These are phyloP conservation scores for Alternaria sp. DNA, from an alignment of 2,329 filamentous ascomycete species.

Conservation along the genomic window DNA sequence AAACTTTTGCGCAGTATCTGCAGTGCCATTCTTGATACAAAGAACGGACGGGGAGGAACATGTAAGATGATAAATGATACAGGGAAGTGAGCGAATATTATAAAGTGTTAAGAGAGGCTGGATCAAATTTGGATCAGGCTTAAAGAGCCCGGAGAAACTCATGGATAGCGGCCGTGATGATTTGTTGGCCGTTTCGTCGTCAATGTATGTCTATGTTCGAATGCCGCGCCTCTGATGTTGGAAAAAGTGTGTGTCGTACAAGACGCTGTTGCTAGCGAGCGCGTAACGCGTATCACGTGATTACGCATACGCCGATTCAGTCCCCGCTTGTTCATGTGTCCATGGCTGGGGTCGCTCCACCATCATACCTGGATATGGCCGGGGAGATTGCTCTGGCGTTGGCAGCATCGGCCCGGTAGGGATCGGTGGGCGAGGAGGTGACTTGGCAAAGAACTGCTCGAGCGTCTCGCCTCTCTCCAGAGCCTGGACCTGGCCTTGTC, in stretches of 20 bases:
- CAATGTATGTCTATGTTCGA: not conserved
- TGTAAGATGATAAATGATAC: not conserved
- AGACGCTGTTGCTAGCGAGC: not conserved
- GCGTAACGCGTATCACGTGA: not conserved
- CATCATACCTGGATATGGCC: not conserved
- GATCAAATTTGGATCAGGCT: too few species aligned
- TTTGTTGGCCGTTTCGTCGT: not conserved
- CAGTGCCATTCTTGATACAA: not conserved
- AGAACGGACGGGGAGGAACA: not conserved
- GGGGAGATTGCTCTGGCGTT: not conserved
- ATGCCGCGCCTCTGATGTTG: not conserved
- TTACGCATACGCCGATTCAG: not conserved
- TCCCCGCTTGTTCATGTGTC: not conserved
- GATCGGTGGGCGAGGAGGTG: not conserved
- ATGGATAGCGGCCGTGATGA: not conserved
- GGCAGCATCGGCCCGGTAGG: not conserved
- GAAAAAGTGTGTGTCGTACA: not conserved
- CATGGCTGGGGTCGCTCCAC: not conserved
- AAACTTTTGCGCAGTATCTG: not conserved
- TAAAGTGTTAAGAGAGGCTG: not conserved
- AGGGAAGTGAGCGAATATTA: not conserved
- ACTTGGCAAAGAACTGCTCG: slow-evolving; percentile 11
- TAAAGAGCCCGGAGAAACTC: not conserved
- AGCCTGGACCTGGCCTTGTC: slow-evolving; percentile 13
- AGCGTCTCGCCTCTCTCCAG: slow-evolving; percentile 15